Evolutionary conservation across 2,329 filamentous ascomycete species (phyloP).

Genomic region (Ascochyta lentis): DNA sequence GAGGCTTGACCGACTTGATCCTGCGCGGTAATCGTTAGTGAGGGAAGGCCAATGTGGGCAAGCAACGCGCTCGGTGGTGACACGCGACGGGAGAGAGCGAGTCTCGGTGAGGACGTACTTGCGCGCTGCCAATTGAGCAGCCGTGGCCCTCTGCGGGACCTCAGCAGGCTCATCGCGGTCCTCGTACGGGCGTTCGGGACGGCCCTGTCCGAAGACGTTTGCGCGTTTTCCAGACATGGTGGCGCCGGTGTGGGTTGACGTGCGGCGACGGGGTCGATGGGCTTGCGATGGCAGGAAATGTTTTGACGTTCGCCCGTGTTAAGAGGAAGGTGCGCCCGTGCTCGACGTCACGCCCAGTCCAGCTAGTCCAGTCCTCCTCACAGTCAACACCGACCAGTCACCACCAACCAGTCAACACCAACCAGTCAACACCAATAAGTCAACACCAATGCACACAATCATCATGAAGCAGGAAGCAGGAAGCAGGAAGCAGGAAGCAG

Average conservation of each 20-base stretch:
- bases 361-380: background rate
- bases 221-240: constrained; percentile 42
- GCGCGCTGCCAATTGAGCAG: constrained; percentile 61
- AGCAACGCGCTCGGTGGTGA: background rate
- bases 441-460: too few relatives aligned
- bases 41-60: constrained; percentile 4
- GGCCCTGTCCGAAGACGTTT: constrained; percentile 38
- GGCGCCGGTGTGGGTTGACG: constrained; percentile 19
- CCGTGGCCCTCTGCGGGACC: constrained; percentile 58
- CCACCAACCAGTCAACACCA: too few relatives aligned
- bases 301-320: constrained; percentile 16
- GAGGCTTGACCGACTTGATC: constrained; percentile 37
- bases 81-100: constrained; percentile 2
- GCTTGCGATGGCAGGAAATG: constrained; percentile 12
- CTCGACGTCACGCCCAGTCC: constrained; percentile 9
- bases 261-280: constrained; percentile 16
- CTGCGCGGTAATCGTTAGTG: constrained; percentile 30
- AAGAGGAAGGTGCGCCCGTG: constrained; percentile 5
- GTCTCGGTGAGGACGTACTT: constrained; percentile 50
- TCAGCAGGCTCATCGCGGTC: constrained; percentile 50
- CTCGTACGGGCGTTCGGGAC: constrained; percentile 35
- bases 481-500: too few relatives aligned
- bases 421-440: too few relatives aligned
- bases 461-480: too few relatives aligned
- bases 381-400: too few relatives aligned